Evolutionary conservation across 192 early-diverging fungal genomes (phyloP), one percentile per base, ranked within the genome.

Genomic region (Phycomyces blakesleeanus): DNA sequence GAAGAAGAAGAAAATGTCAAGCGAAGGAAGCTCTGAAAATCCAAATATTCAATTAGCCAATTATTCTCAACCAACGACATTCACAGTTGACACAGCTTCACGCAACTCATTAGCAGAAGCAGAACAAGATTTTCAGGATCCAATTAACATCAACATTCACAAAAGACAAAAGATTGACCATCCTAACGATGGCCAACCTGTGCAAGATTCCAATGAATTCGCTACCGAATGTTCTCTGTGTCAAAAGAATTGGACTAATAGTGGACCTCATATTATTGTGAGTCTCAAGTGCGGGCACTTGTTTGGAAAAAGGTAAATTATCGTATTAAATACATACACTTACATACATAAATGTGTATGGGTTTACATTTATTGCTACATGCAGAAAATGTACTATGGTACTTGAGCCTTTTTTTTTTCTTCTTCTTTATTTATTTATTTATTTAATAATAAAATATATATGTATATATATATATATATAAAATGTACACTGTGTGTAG

Each of bases 271-370:
- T 63, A 16, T 34, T 16, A 41, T 63, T 39, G 51, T 63, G 9
- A 63, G 61, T 63, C 39, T 63, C 22, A 53, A 40, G n/a, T 63
- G 61, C n/a, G 61, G 61, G 0, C 61, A 63, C 26, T 39, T 63
- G 14, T 63, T 63, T 54, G 61, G 61, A 26, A 39, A 54, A 63
- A 63, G 51, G 61, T 63, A 24, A 18, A 47, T 6, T 3, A 47
- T 6, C 4, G 11, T 11, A 47, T 6, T 14, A 18, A 47, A 12
- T 3, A 7, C 11, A 47, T 6, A 3, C 2, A 47, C 11, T 6
- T 3, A 7, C 2, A 47, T n/a, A 18, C 11, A 47, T 7, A 7
- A 47, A 14, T 47, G 40, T 10, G 8, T 6, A 6, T 41, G 40
- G n/a, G n/a, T n/a, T n/a, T n/a, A n/a, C n/a, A n/a, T n/a, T n/a